Evolutionary conservation across 768 basidiomycete species (phyloP).

Genomic region (Collybia nuda): DNA sequence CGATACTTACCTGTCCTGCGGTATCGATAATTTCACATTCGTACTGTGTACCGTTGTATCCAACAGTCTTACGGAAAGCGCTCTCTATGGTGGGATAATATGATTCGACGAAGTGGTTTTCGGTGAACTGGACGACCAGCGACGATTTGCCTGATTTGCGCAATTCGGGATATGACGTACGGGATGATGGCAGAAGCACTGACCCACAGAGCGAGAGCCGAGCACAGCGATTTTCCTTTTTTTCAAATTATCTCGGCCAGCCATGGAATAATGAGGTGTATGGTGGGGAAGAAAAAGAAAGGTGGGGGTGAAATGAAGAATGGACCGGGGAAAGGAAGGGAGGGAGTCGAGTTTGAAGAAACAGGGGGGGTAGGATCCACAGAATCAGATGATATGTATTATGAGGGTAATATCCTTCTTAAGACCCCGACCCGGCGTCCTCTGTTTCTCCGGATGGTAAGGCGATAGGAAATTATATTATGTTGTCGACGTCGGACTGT

Average conservation of each 20-base stretch:
- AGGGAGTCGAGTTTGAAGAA: too few relatives aligned
- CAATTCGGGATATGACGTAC: conserved; percentile 11
- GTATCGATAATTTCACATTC: conserved; percentile 95
- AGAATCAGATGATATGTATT: neutral
- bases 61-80: conserved; percentile 73
- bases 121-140: conserved; percentile 83
- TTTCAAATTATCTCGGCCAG: conserved; percentile 37
- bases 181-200: conserved; percentile 25
- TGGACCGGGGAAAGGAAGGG: too few relatives aligned
- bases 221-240: conserved; percentile 85
- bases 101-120: conserved; percentile 80
- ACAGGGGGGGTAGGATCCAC: too few relatives aligned
- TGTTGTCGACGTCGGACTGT: neutral
- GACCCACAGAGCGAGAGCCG: conserved; percentile 84
- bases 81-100: conserved; percentile 94
- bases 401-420: neutral
- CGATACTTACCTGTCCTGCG: conserved; percentile 77
- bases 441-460: neutral
- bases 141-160: conserved; percentile 80
- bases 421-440: neutral
- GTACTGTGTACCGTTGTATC: conserved; percentile 78
- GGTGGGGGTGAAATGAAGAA: conserved; percentile 5
- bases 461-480: neutral
- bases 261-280: conserved; percentile 13
- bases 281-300: neutral